Base-by-base conservation (phyloP, 805 yeast genomes). In the Barnettozyma sucrosica region DNA sequence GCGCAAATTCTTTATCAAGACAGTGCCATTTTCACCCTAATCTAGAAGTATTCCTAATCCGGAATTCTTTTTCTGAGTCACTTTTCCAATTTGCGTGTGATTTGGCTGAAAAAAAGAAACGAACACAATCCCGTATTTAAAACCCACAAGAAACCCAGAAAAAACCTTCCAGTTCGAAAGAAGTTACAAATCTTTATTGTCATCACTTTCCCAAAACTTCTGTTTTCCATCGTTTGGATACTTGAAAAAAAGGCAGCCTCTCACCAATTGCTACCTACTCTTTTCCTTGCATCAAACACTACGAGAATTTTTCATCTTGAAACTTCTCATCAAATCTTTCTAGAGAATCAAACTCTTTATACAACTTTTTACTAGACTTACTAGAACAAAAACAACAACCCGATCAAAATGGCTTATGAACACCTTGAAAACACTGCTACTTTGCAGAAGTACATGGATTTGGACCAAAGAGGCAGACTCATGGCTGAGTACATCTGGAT, bases 401-500 rank as follows among this genome's bases (percentile, higher is more conserved):
- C 38, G 19, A 32, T 24, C 32, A 50, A 30, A 47, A 59, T 58
- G 62, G 57, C 68, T 37, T 21, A 20, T 43, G 72, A 68, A 54
- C 83, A 86, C 71, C 58, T 65, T 50, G 74, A 71, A 62, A 86
- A 89, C 75, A 83, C 96, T 48, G 78, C 83, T 52, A 84, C 88
- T 53, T 76, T 92, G 64, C 77, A 81, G 64, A 92, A 90, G 74
- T 92, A 92, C 66, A 66, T 85, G 55, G 84, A 79, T 59, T 79
- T 93, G 60, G 84, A 83, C 69, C 97, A 90, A 76, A 77, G 81
- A 59, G 96, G 96, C 55, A 77, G 76, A 63, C 76, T 92, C 55
- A 77, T 93, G 58, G 99, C 99, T 54, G 99, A 93, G 72, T 93
- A 93, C 75, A 83, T 93, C 69, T 93, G 99, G 99, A 85, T 93